Evolutionary conservation across 2,329 filamentous ascomycete species (phyloP), one percentile per base, ranked within the genome.

Genomic region (Alternaria conjuncta): DNA sequence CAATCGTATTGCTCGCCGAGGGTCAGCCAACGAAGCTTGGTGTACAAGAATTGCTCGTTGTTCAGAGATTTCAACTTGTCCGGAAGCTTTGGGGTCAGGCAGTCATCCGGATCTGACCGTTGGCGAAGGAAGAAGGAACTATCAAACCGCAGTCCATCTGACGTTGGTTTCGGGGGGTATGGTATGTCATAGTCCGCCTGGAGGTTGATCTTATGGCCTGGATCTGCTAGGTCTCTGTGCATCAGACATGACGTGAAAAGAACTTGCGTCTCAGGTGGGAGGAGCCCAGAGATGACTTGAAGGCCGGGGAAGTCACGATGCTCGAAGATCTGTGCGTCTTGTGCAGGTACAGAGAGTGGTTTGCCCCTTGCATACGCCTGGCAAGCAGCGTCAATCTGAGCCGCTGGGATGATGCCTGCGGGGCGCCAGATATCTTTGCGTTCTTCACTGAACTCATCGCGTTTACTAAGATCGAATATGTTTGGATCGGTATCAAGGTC

Each of bases 1-100:
- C 95, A 98, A 82, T 98, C 93, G 79, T 98, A 98, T 79, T 98
- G 95, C 0, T 94, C 95, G 51, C 95, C 96, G 6, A 99, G 87
- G 0, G 95, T 98, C 56, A 97, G 88, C 96, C 96, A 99, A 70
- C 95, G 92, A 23, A 98, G 87, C 67, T 92, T 94, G 67, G 90
- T 91, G 61, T 91, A 87, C 56, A 98, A 84, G 32, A 94, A 89
- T 73, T 91, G 90, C 61, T 88, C 86, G 57, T 92, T 85, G 5
- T 89, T 88, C 7, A 97, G 83, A 2, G 92, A 85, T 65, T 91
- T 93, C 78, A 97, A 93, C 18, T 93, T 83, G 0, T 80, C 71
- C 0, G 91, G 83, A 68, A 94, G 88, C 64, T 91, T 93, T 10
- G 95, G 93, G 20, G 70, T 55, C 6, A 79, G 61, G 8, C 56